phyloP scores from a whole-genome alignment of 2,329 filamentous ascomycete species.

The Trichoderma harzianum region DNA sequence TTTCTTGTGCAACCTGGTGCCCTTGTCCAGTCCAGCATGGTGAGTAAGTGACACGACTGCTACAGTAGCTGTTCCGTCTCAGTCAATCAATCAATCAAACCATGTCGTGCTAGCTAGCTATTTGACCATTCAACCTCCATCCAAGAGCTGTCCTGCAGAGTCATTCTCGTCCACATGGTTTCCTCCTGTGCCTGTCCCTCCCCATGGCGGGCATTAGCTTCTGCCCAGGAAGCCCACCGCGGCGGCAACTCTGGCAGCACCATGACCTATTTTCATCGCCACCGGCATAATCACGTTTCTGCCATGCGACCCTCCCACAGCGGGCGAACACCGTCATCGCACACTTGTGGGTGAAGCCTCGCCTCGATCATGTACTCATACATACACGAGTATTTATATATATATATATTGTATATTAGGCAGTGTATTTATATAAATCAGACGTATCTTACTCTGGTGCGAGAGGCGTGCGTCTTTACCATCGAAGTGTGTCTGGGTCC shows the following conservation, averaged over 20 bases:
- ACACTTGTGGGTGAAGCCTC: not conserved
- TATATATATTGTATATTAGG: not conserved
- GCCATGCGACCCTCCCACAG: constrained; percentile 6
- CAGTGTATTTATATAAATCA: not conserved
- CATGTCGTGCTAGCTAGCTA: not conserved
- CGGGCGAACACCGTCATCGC: not conserved
- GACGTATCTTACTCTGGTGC: not conserved
- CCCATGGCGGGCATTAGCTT: not conserved
- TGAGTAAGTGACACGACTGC: not conserved
- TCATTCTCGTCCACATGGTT: not conserved
- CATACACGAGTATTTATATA: not conserved
- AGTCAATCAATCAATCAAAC: not conserved
- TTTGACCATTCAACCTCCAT: not conserved
- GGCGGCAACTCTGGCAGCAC: not conserved
- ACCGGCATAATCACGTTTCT: not conserved
- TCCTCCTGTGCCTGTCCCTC: not conserved
- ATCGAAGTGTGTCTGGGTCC: not conserved
- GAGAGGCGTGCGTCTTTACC: not conserved
- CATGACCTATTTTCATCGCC: constrained; percentile 1
- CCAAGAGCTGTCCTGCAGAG: not conserved
- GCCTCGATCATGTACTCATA: not conserved
- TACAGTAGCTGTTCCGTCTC: not conserved
- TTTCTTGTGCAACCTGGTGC: not conserved
- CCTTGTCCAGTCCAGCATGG: not conserved
- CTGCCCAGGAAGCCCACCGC: not conserved